Conservation (phyloP, 2,329 filamentous ascomycete species). For the Microdochium bolleyi region DNA sequence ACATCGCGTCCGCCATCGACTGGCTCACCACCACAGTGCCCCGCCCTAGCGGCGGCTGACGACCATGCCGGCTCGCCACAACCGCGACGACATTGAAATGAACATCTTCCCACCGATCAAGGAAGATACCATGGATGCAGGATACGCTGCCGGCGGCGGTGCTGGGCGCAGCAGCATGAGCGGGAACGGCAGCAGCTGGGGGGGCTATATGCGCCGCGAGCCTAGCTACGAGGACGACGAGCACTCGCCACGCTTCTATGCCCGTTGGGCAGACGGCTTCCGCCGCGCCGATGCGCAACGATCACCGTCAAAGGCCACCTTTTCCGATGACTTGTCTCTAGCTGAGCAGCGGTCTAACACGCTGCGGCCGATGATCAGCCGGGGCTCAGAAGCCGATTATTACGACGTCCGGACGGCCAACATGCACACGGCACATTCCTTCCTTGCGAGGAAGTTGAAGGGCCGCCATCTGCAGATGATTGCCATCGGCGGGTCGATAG, state of each 20-base stretch:
- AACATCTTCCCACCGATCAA: conserved; percentile 50
- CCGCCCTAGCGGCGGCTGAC: conserved; percentile 11
- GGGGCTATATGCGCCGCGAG: conserved; percentile 38
- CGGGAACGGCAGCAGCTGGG: not conserved
- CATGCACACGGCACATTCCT: conserved; percentile 67
- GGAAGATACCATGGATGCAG: conserved; percentile 40
- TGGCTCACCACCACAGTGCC: not conserved
- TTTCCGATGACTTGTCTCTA: conserved; percentile 16
- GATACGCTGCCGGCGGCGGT: not conserved
- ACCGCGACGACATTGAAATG: conserved; percentile 39
- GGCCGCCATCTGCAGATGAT: conserved; percentile 93
- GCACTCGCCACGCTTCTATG: conserved; percentile 22
- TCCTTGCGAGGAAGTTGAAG: conserved; percentile 71
- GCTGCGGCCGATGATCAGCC: conserved; percentile 16
- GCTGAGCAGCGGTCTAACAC: conserved; percentile 1
- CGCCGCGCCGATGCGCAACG: conserved; percentile 47
- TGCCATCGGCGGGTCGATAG: conserved; percentile 88
- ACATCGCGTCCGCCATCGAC: not conserved
- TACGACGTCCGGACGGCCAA: conserved; percentile 51
- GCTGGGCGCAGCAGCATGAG: not conserved
- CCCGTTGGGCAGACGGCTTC: conserved; percentile 52
- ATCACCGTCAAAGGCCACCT: conserved; percentile 36
- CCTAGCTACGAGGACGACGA: conserved; percentile 32
- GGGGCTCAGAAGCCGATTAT: conserved; percentile 29
- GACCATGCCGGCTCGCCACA: conserved; percentile 24